These are phyloP conservation scores for Aspergillus unguis DNA, from an alignment of 2,329 filamentous ascomycete species.

Conservation along the genomic window DNA sequence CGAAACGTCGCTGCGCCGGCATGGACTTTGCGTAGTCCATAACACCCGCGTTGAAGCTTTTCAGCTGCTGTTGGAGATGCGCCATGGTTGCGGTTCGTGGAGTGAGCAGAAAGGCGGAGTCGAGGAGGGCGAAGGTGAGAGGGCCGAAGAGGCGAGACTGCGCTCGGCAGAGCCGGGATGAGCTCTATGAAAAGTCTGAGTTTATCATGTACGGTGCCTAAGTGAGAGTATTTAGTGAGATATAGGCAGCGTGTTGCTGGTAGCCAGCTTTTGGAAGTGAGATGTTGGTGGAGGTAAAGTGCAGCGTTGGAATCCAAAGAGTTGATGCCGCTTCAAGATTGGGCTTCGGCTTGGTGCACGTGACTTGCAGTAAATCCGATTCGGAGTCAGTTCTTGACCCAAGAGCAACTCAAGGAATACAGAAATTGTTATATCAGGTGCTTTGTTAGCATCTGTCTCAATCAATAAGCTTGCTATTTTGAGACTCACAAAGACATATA, in stretches of 20 bases:
- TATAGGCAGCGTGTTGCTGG: not conserved
- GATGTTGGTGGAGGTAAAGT: not conserved
- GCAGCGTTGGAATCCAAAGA: not conserved
- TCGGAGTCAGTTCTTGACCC: not conserved
- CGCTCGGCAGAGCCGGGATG: conserved; percentile 14
- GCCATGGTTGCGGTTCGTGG: conserved; percentile 49
- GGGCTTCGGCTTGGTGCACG: not conserved
- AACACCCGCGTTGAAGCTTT: conserved; percentile 60
- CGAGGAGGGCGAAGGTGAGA: not conserved
- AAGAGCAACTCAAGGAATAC: not conserved
- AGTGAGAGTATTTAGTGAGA: conserved; percentile 2
- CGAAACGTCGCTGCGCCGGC: conserved; percentile 50
- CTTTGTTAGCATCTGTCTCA: too few species aligned
- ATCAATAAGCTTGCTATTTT: not conserved
- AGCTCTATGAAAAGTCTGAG: conserved; percentile 7
- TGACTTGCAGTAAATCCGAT: not conserved
- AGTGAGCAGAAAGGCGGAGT: not conserved
- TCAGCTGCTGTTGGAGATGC: conserved; percentile 64
- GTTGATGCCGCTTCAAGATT: not conserved
- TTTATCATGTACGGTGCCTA: conserved; percentile 10
- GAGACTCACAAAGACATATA: not conserved
- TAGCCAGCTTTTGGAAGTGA: not conserved
- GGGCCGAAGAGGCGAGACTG: conserved; percentile 12
- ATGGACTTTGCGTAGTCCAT: conserved; percentile 64
- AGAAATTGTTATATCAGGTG: too few species aligned